Conservation (phyloP, 1,284 basidiomycete genomes). For the Neolentinus lepideus region DNA sequence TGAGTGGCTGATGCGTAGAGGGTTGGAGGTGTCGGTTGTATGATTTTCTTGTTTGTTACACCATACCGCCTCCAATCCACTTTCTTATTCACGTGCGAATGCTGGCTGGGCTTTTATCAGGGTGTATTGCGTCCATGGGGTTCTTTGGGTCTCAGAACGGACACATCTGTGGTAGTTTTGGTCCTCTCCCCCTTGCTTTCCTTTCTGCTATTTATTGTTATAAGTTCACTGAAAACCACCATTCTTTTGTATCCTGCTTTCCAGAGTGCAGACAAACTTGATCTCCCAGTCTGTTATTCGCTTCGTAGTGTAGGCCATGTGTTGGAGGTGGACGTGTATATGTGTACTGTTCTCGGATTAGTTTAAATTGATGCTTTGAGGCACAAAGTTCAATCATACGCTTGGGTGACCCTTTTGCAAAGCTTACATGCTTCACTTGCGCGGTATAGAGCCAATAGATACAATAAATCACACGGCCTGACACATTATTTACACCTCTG, state of each 20-base stretch:
- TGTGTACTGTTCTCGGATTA: not conserved
- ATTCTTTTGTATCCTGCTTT: not conserved
- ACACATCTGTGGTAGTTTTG: not conserved
- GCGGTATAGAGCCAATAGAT: not conserved
- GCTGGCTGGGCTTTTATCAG: not conserved
- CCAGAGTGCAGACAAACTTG: not conserved
- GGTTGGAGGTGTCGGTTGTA: not conserved
- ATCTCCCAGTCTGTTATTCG: not conserved
- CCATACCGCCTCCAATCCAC: conserved; percentile 1
- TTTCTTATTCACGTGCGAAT: not conserved
- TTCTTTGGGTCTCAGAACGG: not conserved
- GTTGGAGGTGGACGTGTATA: not conserved
- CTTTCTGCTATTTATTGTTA: not conserved
- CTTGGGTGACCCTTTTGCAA: not conserved
- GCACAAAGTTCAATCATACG: not conserved
- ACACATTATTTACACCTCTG: conserved; percentile 67
- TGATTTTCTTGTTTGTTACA: not conserved
- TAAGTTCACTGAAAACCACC: not conserved
- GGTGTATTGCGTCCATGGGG: not conserved
- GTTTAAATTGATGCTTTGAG: not conserved
- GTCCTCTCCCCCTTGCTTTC: not conserved
- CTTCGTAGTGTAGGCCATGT: not conserved
- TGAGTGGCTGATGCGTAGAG: not conserved
- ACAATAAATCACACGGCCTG: not conserved
- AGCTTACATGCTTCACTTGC: not conserved